Base-by-base conservation (phyloP, 495 filamentous ascomycete genomes). In the Rusavskia elegans region DNA sequence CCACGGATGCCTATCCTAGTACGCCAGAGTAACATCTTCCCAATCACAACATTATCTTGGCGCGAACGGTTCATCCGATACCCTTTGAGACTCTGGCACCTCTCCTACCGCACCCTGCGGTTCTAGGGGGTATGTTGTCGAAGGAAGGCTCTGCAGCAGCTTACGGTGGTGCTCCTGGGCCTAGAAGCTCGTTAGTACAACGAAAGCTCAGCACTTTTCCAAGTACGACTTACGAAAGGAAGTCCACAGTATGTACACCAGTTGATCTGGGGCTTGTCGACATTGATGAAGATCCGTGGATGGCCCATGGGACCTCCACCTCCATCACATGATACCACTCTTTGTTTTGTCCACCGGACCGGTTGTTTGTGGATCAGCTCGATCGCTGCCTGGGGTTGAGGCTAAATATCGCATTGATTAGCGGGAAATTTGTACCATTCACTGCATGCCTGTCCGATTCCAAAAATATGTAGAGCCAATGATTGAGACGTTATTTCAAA, bases 351-450 rank as follows among this genome's bases (percentile, higher is more conserved):
- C 89, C 90, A 98, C 62, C 82, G 77, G 35, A 98, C 92, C 8
- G 88, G 92, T 67, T 96, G 85, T 68, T 85, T 82, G 74, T 98
- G 92, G 61, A 98, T 93, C 64, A 98, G 77, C 53, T 93, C 85
- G 56, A 96, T 97, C 48, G 92, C 92, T 17, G 92, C 82, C 57
- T 79, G 75, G 7, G 92, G 86, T 66, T 79, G 80, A 17, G 92
- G 92, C 89, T 98, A 19, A 9, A 42, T 10, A 19, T 42, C 20
- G 7, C 39, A 42, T n/a, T 20, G n/a, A 35, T 35, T 35, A 35
- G 32, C 7, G 8, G 32, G 32, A 14, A 27, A 27, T 3, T 5
- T 35, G 32, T 35, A 35, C 6, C 2, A 0, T 11, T 35, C 8
- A 10, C 13, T 35, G 13, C 32, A 10, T 35, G 6, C 6, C 32